Evolutionary conservation across 1,139 yeast species (phyloP), one percentile per base, ranked within the genome.

Genomic region (Saccharomyces hybrid): DNA sequence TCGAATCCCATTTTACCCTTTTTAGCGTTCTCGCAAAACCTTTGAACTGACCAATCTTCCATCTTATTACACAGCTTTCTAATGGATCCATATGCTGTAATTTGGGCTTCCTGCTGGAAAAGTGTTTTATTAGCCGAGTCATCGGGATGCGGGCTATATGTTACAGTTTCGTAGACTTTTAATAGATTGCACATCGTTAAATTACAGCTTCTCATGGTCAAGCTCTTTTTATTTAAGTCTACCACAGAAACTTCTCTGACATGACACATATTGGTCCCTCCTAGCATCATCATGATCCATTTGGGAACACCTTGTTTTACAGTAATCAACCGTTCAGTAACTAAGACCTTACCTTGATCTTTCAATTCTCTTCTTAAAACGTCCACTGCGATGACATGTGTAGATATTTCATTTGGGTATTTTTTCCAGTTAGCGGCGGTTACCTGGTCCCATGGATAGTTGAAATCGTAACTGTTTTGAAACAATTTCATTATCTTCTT

Each of bases 391-490:
- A 89, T 85, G 14, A 93, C 99, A 72, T 93, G 99, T 0, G 95
- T 81, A 7, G 96, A 85, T 58, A 86, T 77, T 65, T 90, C 96
- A 60, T 93, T 93, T 14, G 99, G 99, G 72, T 93, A 93, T 66
- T 93, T 93, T 60, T 82, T 84, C 99, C 99, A 93, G 71, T 93
- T 91, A 57, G 98, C 98, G 0, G 96, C 91, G 0, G 96, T 87
- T 23, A 93, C 96, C 65, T 88, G 91, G 46, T 87, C 96, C 97
- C 98, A 91, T 0, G 95, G 81, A 66, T 91, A 91, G 57, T 81
- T 75, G 70, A 89, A 91, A 42, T 73, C 74, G 68, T 87, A 93
- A 25, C 76, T 70, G 46, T 88, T 79, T 52, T 81, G 82, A 67
- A 88, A 90, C 55, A 90, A 77, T 71, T 86, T 89, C 98, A 91